Conservation (phyloP, 371 early-diverging fungal species). For the Blastocladiella emersonii region DNA sequence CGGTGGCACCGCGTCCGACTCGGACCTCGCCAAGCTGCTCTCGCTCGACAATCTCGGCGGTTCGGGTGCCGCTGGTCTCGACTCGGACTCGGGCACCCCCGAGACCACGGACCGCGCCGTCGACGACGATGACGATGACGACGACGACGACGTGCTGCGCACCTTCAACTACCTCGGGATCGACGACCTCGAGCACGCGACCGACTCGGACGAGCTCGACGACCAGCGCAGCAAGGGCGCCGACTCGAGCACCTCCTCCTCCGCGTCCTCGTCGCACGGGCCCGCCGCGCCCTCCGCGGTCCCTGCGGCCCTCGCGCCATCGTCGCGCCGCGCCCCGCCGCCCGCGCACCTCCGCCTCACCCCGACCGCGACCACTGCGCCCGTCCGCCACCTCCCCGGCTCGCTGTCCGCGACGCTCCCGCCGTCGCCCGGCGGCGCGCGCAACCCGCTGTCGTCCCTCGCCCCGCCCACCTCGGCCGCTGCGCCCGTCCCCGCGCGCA, state of each 20-base stretch:
- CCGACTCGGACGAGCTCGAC: background rate
- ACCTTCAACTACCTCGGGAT: slow-evolving; percentile 1
- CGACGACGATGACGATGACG: no score
- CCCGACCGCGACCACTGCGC: background rate
- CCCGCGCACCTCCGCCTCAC: background rate
- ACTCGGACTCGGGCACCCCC: background rate
- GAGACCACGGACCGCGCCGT: background rate
- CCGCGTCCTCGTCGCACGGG: background rate
- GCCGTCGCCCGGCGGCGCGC: background rate
- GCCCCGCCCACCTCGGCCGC: background rate
- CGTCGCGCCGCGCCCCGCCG: background rate
- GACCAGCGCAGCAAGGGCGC: no score
- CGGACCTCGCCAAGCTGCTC: background rate
- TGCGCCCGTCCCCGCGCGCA: background rate
- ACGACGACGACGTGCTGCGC: background rate
- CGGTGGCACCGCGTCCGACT: background rate
- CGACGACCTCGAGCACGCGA: background rate
- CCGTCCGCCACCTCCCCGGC: no score
- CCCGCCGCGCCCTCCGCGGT: background rate
- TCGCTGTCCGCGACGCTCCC: background rate
- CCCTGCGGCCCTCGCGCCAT: background rate
- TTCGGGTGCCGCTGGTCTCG: background rate
- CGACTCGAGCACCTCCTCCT: background rate
- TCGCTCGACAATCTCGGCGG: no score
- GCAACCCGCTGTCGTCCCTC: background rate